Base-by-base conservation (phyloP, 352 stramenopile species). In the Globisporangium ultimum region DNA sequence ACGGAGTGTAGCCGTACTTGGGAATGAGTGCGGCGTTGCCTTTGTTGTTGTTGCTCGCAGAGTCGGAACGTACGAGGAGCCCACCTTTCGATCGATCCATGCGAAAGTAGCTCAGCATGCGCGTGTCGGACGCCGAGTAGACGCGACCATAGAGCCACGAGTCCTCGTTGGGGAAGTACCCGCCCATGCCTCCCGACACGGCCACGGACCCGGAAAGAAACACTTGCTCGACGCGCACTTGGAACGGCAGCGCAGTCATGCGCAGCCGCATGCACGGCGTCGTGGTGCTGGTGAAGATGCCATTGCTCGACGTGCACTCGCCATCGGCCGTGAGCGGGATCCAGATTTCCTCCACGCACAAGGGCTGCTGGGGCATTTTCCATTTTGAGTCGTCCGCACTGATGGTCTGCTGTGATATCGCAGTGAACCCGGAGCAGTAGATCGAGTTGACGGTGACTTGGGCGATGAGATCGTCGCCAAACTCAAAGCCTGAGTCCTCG, bases 401-500 rank as follows among this genome's bases (percentile, higher is more conserved):
- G 5, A 67, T 59, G 1, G 85, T 53, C 8, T 59, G 66, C 46
- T 93, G 83, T 41, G 60, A 72, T 21, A 67, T 36, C 0, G 79
- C 83, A 1, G 78, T 77, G 52, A 91, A 92, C 0, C 67, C 68
- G 4, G 87, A 94, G 66, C 87, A 96, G 59, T 91, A 93, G 48
- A 94, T 93, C 15, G 84, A 71, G 47, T 92, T 77, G 13, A 93
- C 55, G 2, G 68, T 89, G 38, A 91, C 68, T 47, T 81, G 64
- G 2, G 73, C 79, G 46, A 96, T 82, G 11, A 95, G 62, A 61
- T 97, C 88, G 55, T 97, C 85, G 10, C 63, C 82, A 48, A 96
- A 96, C 61, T 96, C 89, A 2, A 97, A 69, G 12, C 90, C 90
- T 48, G 74, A 77, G 69, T 97, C 88, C 32, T 89, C 72, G 61